A percentile compares a stretch with the other conserved stretches of the same genome.
These are phyloP conservation scores for Calamus simplicifolius DNA, from an alignment of 176 grass and related monocot genomes.

Conservation along the genomic window DNA sequence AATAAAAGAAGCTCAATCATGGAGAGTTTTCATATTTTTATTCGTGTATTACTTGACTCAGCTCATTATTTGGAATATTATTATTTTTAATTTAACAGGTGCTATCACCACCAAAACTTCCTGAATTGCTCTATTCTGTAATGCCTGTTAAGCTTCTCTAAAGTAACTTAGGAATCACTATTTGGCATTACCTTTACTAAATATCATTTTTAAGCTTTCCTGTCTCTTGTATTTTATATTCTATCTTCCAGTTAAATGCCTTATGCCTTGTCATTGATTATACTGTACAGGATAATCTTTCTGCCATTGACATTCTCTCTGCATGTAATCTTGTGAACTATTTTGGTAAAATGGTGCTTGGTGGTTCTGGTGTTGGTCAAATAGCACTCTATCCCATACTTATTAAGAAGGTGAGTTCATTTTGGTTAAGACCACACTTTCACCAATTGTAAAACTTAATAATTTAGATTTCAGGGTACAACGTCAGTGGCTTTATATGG, in stretches of 20 bases:
- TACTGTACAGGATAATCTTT: constrained; percentile 65
- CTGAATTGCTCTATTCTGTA: too few relatives aligned
- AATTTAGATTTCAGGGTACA: constrained; percentile 41
- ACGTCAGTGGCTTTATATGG: constrained; percentile 72
- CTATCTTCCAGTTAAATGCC: background rate
- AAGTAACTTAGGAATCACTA: too few relatives aligned
- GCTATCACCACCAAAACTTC: too few relatives aligned
- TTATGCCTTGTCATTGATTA: constrained; percentile 7
- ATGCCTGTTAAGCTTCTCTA: too few relatives aligned
- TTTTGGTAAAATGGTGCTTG: constrained; percentile 74
- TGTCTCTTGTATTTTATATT: background rate
- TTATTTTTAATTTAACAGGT: too few relatives aligned
- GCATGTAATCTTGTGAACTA: constrained; percentile 80
- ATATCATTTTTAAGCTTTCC: too few relatives aligned
- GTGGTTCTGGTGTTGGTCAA: constrained; percentile 47
- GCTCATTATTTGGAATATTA: too few relatives aligned
- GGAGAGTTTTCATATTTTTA: too few relatives aligned
- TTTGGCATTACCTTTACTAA: too few relatives aligned
- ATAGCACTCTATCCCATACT: constrained; percentile 59
- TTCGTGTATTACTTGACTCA: too few relatives aligned
- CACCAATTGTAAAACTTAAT: background rate
- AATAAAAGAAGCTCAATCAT: too few relatives aligned
- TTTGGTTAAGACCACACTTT: background rate
- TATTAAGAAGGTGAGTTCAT: constrained; percentile 50
- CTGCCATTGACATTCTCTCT: constrained; percentile 64